Base-by-base conservation (phyloP, 768 basidiomycete species). In the Coprinopsis marcescibilis region DNA sequence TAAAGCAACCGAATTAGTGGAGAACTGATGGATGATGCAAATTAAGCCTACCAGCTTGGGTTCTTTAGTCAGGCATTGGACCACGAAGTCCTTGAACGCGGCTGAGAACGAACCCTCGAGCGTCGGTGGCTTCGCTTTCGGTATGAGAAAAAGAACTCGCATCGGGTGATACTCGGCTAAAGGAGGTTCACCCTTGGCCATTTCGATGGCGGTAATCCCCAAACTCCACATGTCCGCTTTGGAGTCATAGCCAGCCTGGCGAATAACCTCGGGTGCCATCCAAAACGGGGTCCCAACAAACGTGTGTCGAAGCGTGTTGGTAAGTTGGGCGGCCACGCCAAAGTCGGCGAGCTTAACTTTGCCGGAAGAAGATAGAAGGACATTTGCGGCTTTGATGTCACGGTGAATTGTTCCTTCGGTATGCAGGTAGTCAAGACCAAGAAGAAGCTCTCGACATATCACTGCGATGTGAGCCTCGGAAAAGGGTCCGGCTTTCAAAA, bases 221-320 rank as follows among this genome's bases (percentile, higher is more conserved):
- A 98, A 69, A 61, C 89, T 93, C 95, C 95, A 98, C 73, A 98
- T 85, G 63, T 98, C 95, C 2, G 95, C 95, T 65, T 93, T 92
- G 2, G 82, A 78, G 60, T 97, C 93, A 65, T 98, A 98, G 1
- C 94, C 95, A 4, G 93, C 87, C 64, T 97, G 93, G 26, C 91
- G 84, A 57, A 98, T 98, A 46, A 98, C 95, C 64, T 98, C 95
- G 2, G 95, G 95, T 2, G 95, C 95, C 93, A 95, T 95, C 92
- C 92, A 95, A 60, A 92, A 94, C 1, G 92, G 92, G 2, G 92
- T 94, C 23, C 92, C 95, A 49, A 99, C 95, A 62, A 99, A 98
- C 0, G 96, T 99, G 60, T 98, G 94, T 38, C 95, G 81, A 41
- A 95, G 73, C 0, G 93, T 95, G 64, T 77, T 91, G 32, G 94